phyloP scores from a whole-genome alignment of 768 basidiomycete genomes.

The Pleurotus citrinopileatus region DNA sequence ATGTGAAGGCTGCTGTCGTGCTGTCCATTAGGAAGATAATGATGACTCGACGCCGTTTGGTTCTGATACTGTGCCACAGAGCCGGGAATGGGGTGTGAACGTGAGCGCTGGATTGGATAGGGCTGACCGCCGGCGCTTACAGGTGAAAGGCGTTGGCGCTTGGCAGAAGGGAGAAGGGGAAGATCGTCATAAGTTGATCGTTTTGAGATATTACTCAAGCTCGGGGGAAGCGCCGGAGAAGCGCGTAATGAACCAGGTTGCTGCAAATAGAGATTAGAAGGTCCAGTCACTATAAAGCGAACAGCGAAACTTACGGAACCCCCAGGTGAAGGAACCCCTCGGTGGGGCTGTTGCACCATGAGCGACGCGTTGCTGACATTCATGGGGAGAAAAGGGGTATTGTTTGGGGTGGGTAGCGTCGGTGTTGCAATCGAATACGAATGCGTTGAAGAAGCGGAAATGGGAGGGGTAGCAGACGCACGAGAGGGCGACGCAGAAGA shows the following conservation, averaged over 20 bases:
- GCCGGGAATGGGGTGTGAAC: slow-evolving; percentile 1
- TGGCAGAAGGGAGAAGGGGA: not conserved
- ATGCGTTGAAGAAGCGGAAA: slow-evolving; percentile 3
- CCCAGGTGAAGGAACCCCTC: slow-evolving; percentile 3
- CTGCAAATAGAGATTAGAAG: not conserved
- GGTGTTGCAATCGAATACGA: slow-evolving; percentile 5
- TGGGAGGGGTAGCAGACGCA: slow-evolving; percentile 6
- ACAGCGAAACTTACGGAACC: not conserved
- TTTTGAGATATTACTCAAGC: slow-evolving; percentile 9
- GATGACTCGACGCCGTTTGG: not conserved
- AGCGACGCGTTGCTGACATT: slow-evolving; percentile 1
- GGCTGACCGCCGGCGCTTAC: slow-evolving; percentile 3
- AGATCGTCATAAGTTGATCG: slow-evolving; percentile 10
- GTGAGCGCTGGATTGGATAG: slow-evolving; percentile 6
- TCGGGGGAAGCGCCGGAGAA: slow-evolving; percentile 8
- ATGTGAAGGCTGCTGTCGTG: too few relatives aligned
- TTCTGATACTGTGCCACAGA: slow-evolving; percentile 1
- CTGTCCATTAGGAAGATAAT: slow-evolving; percentile 6
- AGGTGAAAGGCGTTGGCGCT: slow-evolving; percentile 6
- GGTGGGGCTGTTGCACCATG: slow-evolving; percentile 6
- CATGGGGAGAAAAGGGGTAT: slow-evolving; percentile 13
- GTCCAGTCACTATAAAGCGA: not conserved
- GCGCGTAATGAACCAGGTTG: slow-evolving; percentile 9
- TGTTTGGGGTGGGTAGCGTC: slow-evolving; percentile 3
- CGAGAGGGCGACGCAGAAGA: slow-evolving; percentile 1